These are phyloP conservation scores for Moesziomyces sp. DNA, from an alignment of 1,284 basidiomycete species.

Conservation along the genomic window DNA sequence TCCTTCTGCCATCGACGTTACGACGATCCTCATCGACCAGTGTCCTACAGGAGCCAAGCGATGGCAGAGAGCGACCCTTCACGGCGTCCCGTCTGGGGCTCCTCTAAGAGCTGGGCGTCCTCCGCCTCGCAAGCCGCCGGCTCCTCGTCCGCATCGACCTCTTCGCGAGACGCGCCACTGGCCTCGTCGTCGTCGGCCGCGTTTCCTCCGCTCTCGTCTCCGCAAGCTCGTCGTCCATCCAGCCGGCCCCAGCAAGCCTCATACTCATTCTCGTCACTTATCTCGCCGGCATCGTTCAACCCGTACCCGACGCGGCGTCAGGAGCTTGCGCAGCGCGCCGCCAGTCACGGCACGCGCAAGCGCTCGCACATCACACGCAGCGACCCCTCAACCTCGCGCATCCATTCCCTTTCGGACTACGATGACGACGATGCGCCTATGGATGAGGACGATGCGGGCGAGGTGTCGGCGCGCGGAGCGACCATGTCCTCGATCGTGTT, in stretches of 20 bases:
- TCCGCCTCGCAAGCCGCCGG: not conserved
- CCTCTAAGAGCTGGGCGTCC: constrained; percentile 22
- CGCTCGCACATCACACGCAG: constrained; percentile 36
- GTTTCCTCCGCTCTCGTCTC: constrained; percentile 31
- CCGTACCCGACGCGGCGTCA: constrained; percentile 45
- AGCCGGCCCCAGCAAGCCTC: constrained; percentile 8
- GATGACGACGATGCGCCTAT: constrained; percentile 15
- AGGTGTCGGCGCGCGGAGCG: constrained; percentile 37
- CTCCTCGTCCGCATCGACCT: constrained; percentile 10
- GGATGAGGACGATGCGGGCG: constrained; percentile 22
- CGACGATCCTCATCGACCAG: no score
- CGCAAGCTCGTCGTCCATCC: constrained; percentile 11
- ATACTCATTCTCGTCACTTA: constrained; percentile 16
- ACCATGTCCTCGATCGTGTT: constrained; percentile 52
- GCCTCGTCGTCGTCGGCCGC: constrained; percentile 15
- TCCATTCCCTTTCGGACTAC: constrained; percentile 25
- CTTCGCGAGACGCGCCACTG: constrained; percentile 13
- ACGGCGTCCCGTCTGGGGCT: constrained; percentile 14
- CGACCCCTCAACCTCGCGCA: constrained; percentile 29
- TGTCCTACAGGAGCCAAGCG: no score
- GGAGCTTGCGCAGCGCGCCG: constrained; percentile 40
- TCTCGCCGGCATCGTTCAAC: constrained; percentile 37
- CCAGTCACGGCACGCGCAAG: constrained; percentile 26
- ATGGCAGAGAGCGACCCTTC: constrained; percentile 6
- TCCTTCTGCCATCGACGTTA: no score